Percentiles rank a stretch among this genome's conserved stretches.
These are phyloP conservation scores for Beta macrorhiza DNA, from an alignment of 179 eudicot species.

Conservation along the genomic window DNA sequence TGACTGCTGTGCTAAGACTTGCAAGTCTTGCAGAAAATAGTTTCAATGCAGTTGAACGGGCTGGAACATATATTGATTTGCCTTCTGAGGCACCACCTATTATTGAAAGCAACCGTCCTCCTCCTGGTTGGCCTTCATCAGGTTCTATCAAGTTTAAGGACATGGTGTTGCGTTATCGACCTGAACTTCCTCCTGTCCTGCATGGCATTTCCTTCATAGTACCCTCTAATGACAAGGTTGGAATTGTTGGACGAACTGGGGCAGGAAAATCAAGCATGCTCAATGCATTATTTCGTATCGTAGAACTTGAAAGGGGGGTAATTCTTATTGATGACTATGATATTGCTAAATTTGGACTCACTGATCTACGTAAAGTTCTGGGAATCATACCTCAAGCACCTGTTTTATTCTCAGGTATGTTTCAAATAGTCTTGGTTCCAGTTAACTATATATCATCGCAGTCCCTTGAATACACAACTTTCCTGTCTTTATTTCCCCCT, in stretches of 20 bases:
- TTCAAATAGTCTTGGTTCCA: conserved; percentile 37
- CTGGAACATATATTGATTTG: conserved; percentile 70
- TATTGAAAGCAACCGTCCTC: conserved; percentile 71
- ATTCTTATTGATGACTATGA: conserved; percentile 72
- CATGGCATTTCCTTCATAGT: conserved; percentile 72
- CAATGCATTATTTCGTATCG: conserved; percentile 83
- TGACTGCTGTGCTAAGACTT: conserved; percentile 73
- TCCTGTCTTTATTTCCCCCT: not conserved
- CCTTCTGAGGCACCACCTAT: conserved; percentile 67
- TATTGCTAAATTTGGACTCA: conserved; percentile 71
- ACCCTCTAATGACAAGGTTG: conserved; percentile 76
- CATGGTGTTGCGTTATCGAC: conserved; percentile 80
- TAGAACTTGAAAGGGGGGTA: conserved; percentile 78
- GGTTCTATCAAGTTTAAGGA: conserved; percentile 74
- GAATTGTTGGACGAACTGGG: conserved; percentile 90
- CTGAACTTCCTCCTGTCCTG: conserved; percentile 89
- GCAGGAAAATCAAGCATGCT: conserved; percentile 97
- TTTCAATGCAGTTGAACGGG: conserved; percentile 76
- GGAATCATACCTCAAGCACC: conserved; percentile 95
- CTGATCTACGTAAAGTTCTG: conserved; percentile 72
- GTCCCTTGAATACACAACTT: not conserved
- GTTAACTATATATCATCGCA: not conserved
- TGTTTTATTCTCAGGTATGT: conserved; percentile 85
- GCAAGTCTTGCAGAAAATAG: conserved; percentile 81
- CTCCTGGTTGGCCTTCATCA: conserved; percentile 88